Evolutionary conservation across 768 basidiomycete species (phyloP).

Genomic region (Mycena epipterygia): DNA sequence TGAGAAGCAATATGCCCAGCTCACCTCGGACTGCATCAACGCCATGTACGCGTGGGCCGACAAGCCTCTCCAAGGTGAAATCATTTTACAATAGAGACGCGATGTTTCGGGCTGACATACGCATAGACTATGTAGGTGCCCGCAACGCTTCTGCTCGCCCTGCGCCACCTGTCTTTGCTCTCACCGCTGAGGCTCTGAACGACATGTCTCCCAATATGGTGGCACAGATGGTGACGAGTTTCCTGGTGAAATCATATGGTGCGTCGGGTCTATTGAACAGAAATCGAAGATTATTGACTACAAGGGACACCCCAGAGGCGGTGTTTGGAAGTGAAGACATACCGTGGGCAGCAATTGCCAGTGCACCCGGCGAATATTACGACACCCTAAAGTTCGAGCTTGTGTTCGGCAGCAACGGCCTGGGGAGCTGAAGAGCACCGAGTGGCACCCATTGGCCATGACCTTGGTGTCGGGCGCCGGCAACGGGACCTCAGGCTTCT

Average conservation of each 20-base stretch:
- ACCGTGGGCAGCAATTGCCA: conserved; percentile 8
- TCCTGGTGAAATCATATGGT: conserved; percentile 5
- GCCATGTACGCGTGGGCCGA: conserved; percentile 10
- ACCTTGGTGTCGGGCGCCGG: not conserved
- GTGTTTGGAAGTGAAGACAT: conserved; percentile 7
- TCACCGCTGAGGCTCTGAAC: not conserved
- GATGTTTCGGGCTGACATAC: not conserved
- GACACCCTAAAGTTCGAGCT: not conserved
- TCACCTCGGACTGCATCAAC: not conserved
- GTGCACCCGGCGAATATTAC: conserved; percentile 6
- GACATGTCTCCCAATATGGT: not conserved
- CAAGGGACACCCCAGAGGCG: not conserved
- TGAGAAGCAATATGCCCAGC: not conserved
- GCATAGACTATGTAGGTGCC: not conserved
- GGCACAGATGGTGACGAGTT: not conserved
- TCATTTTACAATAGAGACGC: no score
- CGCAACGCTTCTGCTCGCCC: no score
- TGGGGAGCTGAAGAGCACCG: not conserved
- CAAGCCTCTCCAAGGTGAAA: conserved; percentile 21
- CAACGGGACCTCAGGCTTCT: conserved; percentile 2
- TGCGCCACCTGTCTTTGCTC: not conserved
- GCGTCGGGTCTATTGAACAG: not conserved
- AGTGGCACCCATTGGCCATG: not conserved
- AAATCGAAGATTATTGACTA: not conserved
- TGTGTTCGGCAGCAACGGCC: not conserved